Evolutionary conservation across 2,329 filamentous ascomycete genomes (phyloP).

Genomic region (Arachnomyces sp.): DNA sequence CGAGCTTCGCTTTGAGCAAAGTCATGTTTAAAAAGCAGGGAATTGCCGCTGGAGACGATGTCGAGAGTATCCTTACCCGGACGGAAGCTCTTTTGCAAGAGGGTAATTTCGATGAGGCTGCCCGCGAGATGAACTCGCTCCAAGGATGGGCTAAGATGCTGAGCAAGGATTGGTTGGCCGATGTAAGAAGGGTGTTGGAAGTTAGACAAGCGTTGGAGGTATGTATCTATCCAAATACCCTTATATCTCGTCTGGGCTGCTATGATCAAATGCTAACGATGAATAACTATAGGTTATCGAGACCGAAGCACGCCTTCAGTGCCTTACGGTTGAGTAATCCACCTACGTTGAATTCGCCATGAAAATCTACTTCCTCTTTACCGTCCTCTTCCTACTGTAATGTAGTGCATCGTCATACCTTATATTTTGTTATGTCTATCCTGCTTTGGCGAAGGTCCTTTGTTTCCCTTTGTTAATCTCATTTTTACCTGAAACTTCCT

Average conservation of each 20-base stretch:
- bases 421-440: too few relatives aligned
- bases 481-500: too few relatives aligned
- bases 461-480: too few relatives aligned
- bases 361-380: conserved; percentile 20
- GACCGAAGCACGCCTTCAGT: conserved; percentile 81
- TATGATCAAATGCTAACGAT: background rate
- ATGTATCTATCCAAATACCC: conserved; percentile 37
- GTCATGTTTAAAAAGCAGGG: conserved; percentile 93
- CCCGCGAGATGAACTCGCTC: conserved; percentile 88
- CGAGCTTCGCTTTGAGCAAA: conserved; percentile 82
- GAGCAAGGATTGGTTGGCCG: conserved; percentile 85
- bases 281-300: conserved; percentile 61
- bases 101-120: conserved; percentile 82
- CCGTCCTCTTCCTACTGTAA: conserved; percentile 20
- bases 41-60: conserved; percentile 73
- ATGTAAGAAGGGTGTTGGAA: conserved; percentile 86
- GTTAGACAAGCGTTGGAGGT: conserved; percentile 95
- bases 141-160: conserved; percentile 92
- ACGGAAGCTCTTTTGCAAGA: conserved; percentile 88
- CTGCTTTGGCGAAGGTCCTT: too few relatives aligned
- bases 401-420: conserved; percentile 10
- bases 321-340: conserved; percentile 65
- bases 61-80: conserved; percentile 84
- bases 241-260: conserved; percentile 1
- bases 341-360: conserved; percentile 4